Conservation (phyloP, 2,329 filamentous ascomycete genomes). For the Aplosporella prunicola region DNA sequence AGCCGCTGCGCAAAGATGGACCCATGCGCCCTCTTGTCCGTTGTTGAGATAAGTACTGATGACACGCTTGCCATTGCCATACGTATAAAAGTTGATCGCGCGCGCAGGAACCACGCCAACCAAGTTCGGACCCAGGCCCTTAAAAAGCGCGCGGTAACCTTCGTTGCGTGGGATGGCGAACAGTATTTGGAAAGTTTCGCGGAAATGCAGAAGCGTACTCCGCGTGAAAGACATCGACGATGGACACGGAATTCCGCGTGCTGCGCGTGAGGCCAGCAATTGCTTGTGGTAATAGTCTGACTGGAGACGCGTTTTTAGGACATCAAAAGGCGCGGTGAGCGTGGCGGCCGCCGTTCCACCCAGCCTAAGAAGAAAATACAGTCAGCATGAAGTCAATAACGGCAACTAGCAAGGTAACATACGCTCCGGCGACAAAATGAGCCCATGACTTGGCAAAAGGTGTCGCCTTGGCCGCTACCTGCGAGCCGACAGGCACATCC, state of each 20-base stretch:
- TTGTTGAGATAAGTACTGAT: constrained; percentile 66
- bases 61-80: constrained; percentile 81
- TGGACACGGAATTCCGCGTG: constrained; percentile 45
- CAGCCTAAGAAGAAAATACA: constrained; percentile 42
- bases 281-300: constrained; percentile 91
- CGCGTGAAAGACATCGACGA: constrained; percentile 54
- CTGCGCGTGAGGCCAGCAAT: constrained; percentile 57
- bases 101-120: constrained; percentile 82
- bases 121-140: constrained; percentile 83
- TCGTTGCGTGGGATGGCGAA: constrained; percentile 70
- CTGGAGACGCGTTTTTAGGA: constrained; percentile 86
- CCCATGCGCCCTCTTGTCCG: constrained; percentile 59
- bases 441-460: constrained; percentile 69
- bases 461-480: constrained; percentile 28
- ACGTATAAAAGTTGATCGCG: constrained; percentile 88
- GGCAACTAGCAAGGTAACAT: constrained; percentile 20
- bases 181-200: constrained; percentile 80
- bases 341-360: constrained; percentile 86
- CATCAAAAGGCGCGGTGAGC: constrained; percentile 90
- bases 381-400: constrained; percentile 8
- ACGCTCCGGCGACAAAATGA: constrained; percentile 87
- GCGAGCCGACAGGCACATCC: constrained; percentile 30
- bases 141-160: constrained; percentile 82
- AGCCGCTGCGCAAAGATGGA: constrained; percentile 69
- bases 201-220: constrained; percentile 62